phyloP scores from a whole-genome alignment of 352 stramenopile species.

The Blastocystis sp. region DNA sequence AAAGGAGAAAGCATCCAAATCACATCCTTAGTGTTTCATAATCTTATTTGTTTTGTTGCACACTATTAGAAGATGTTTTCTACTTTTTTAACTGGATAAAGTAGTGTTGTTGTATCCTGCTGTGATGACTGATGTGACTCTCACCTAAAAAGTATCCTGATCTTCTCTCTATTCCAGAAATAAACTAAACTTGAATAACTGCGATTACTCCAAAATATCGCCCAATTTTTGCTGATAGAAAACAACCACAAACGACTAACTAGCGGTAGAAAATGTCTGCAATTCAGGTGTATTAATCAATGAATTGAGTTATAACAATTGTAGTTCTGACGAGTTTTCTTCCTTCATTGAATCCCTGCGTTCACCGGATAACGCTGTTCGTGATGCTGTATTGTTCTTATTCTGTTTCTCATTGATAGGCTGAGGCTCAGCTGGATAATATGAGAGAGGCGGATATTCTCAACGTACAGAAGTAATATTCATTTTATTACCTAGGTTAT shows the following conservation, averaged over 20 bases:
- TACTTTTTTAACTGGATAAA: no score
- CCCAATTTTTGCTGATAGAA: background rate
- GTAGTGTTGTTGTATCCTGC: no score
- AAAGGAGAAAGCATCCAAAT: no score
- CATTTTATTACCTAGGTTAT: background rate
- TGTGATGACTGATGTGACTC: no score
- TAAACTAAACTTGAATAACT: background rate
- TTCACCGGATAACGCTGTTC: conserved; percentile 9
- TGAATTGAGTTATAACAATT: background rate
- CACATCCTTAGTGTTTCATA: no score
- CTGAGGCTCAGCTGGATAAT: conserved; percentile 37
- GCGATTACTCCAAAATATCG: background rate
- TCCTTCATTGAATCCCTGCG: conserved; percentile 6
- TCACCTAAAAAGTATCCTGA: no score
- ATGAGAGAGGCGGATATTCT: conserved; percentile 9
- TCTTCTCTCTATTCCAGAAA: no score
- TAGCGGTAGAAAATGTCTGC: conserved; percentile 67
- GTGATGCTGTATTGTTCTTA: background rate
- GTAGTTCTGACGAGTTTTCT: conserved; percentile 38
- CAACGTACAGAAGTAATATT: background rate
- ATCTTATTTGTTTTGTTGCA: no score
- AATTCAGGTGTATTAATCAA: background rate
- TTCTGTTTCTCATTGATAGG: background rate
- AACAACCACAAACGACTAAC: conserved; percentile 67
- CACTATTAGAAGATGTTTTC: no score